Evolutionary conservation across 192 early-diverging fungal genomes (phyloP).

Genomic region (Chytriomyces hyalinus): DNA sequence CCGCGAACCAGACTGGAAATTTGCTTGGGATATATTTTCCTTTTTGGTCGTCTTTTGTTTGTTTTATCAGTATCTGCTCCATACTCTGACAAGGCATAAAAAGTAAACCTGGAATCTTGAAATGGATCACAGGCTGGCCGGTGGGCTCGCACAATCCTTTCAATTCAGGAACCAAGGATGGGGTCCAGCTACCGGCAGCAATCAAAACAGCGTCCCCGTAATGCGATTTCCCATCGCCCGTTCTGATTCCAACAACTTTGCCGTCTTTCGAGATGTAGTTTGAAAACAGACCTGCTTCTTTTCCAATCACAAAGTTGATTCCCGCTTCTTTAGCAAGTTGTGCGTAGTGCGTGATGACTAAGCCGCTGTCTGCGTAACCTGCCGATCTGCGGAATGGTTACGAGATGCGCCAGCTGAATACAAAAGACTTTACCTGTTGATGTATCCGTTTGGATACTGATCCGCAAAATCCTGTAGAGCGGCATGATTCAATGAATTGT

Average conservation of each 20-base stretch:
- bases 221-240: slow-evolving; percentile 48
- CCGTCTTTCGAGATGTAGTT: neutral
- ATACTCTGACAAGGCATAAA: neutral
- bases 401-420: too few species aligned
- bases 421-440: neutral
- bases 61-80: neutral
- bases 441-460: slow-evolving; percentile 17
- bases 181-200: slow-evolving; percentile 60
- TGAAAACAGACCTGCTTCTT: slow-evolving; percentile 13
- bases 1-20: slow-evolving; percentile 61
- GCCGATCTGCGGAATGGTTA: neutral
- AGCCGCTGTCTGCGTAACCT: slow-evolving; percentile 32
- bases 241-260: slow-evolving; percentile 46
- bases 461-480: neutral
- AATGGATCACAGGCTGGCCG: slow-evolving; percentile 60
- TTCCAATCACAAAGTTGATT: slow-evolving; percentile 18
- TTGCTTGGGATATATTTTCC: slow-evolving; percentile 12
- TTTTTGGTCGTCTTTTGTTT: neutral
- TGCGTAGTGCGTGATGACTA: slow-evolving; percentile 4
- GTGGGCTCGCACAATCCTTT: slow-evolving; percentile 44
- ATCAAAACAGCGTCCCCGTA: slow-evolving; percentile 47
- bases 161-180: slow-evolving; percentile 50
- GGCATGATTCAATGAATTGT: neutral
- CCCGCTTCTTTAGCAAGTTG: neutral
- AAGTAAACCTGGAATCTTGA: slow-evolving; percentile 39